Conservation (phyloP, 208 protist species). For the Leishmania aethiopica region DNA sequence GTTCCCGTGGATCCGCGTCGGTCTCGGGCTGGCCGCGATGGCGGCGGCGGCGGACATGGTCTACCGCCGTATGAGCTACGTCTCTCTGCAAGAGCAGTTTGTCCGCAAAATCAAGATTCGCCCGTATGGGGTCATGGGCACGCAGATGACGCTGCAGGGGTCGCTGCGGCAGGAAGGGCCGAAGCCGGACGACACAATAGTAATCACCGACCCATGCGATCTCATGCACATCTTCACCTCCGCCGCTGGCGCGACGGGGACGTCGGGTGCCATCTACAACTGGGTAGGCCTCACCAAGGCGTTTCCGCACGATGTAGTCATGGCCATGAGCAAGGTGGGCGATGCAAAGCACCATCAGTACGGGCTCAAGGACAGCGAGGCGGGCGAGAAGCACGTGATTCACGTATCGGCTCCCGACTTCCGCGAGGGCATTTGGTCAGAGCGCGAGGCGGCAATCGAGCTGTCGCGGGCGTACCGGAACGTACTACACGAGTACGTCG, state of each 20-base stretch:
- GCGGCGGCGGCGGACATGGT: slow-evolving; percentile 28
- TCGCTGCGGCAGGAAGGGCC: slow-evolving; percentile 49
- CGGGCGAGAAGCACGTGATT: slow-evolving; percentile 63
- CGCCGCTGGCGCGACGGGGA: slow-evolving; percentile 55
- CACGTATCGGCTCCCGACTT: slow-evolving; percentile 87
- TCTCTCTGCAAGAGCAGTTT: slow-evolving; percentile 75
- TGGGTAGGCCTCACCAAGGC: slow-evolving; percentile 69
- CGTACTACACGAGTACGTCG: slow-evolving; percentile 84
- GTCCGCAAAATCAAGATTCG: slow-evolving; percentile 71
- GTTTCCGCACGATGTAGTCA: slow-evolving; percentile 74
- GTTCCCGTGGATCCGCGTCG: slow-evolving; percentile 74
- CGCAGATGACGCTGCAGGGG: slow-evolving; percentile 74
- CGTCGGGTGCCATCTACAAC: slow-evolving; percentile 87
- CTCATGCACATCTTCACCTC: slow-evolving; percentile 68
- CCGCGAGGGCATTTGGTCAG: slow-evolving; percentile 77
- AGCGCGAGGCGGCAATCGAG: slow-evolving; percentile 79
- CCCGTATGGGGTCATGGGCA: slow-evolving; percentile 88
- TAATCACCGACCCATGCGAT: slow-evolving; percentile 76
- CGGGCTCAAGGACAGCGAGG: slow-evolving; percentile 34
- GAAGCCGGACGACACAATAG: slow-evolving; percentile 62
- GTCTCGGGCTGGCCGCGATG: slow-evolving; percentile 53
- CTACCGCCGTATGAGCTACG: slow-evolving; percentile 59
- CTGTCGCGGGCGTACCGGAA: slow-evolving; percentile 87
- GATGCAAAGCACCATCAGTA: slow-evolving; percentile 81
- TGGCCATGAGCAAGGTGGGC: slow-evolving; percentile 67